Conservation (phyloP, 1,284 basidiomycete species). For the Hemileia vastatrix region DNA sequence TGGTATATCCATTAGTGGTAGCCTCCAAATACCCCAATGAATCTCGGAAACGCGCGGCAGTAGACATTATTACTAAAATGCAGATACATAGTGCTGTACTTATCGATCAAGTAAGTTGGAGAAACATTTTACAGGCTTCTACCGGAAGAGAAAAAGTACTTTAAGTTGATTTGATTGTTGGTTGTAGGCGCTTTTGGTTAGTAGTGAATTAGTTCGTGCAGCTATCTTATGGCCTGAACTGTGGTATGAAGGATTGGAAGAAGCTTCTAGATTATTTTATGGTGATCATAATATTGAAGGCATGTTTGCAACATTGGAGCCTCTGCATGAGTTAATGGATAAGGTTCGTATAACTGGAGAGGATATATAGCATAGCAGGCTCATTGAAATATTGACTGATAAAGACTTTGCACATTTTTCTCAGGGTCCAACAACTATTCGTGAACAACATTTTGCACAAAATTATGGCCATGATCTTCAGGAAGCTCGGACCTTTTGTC, state of each 20-base stretch:
- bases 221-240: slow-evolving; percentile 99
- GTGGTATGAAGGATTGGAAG: slow-evolving; percentile 98
- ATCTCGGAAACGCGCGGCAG: slow-evolving; percentile 71
- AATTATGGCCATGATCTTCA: slow-evolving; percentile 86
- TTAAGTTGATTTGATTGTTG: slow-evolving; percentile 13
- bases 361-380: no score
- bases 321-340: slow-evolving; percentile 87
- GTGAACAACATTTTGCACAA: slow-evolving; percentile 92
- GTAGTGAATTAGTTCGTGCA: slow-evolving; percentile 89
- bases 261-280: slow-evolving; percentile 93
- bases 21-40: slow-evolving; percentile 89
- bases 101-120: slow-evolving; percentile 67
- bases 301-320: slow-evolving; percentile 91
- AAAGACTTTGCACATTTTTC: neutral
- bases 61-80: slow-evolving; percentile 86
- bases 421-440: slow-evolving; percentile 81
- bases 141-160: no score
- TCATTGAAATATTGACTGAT: neutral
- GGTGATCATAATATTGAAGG: slow-evolving; percentile 98
- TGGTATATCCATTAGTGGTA: slow-evolving; percentile 96
- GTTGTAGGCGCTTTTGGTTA: slow-evolving; percentile 74
- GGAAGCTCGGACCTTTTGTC: slow-evolving; percentile 87
- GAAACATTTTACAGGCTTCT: no score
- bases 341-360: slow-evolving; percentile 54
- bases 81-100: slow-evolving; percentile 78